Conservation (phyloP, 2,329 filamentous ascomycete species). For the Tolypocladium album region DNA sequence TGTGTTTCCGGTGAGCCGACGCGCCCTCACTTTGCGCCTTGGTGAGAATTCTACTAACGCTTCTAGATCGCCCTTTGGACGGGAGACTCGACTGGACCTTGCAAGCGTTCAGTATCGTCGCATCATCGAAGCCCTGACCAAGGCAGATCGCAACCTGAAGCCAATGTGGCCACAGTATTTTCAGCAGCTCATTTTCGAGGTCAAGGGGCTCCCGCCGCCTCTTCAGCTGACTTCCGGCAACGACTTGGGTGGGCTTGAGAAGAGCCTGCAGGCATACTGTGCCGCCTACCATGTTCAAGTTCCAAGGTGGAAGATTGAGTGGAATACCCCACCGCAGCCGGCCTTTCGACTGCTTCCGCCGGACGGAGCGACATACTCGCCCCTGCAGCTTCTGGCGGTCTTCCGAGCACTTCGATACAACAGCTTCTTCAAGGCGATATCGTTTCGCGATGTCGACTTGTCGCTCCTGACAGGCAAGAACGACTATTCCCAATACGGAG, state of each 20-base stretch:
- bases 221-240: conserved; percentile 44
- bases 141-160: conserved; percentile 43
- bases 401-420: conserved; percentile 47
- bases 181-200: conserved; percentile 41
- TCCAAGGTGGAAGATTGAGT: conserved; percentile 41
- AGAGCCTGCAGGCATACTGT: conserved; percentile 44
- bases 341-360: conserved; percentile 42
- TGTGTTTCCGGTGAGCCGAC: conserved; percentile 38
- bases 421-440: conserved; percentile 48
- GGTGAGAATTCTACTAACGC: not conserved
- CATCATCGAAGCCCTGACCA: conserved; percentile 43
- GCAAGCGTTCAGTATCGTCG: conserved; percentile 43
- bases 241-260: conserved; percentile 41
- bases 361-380: conserved; percentile 28
- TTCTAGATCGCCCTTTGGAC: conserved; percentile 28
- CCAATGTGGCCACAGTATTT: conserved; percentile 47
- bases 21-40: not conserved
- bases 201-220: conserved; percentile 40
- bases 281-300: conserved; percentile 38
- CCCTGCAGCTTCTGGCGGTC: conserved; percentile 43
- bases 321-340: conserved; percentile 31
- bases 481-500: conserved; percentile 32
- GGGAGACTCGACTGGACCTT: conserved; percentile 35
- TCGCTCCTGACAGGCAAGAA: conserved; percentile 24
- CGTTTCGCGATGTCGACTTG: conserved; percentile 41